phyloP scores from a whole-genome alignment of 305 asterid genomes.

The Fraxinus xanthoxyloides region DNA sequence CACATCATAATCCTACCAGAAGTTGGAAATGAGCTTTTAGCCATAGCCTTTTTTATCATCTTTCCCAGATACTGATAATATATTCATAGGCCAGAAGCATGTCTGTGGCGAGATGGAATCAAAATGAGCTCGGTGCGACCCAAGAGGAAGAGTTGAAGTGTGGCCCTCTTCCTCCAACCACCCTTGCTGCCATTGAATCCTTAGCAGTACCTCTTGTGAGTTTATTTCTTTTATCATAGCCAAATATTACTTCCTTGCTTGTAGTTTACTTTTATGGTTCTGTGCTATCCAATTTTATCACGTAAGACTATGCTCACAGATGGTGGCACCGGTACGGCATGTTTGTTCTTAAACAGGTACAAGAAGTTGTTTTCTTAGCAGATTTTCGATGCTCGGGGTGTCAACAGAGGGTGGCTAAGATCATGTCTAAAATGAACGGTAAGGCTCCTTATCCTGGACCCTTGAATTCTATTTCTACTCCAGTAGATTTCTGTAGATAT shows the following conservation, averaged over 20 bases:
- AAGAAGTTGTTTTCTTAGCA: constrained; percentile 76
- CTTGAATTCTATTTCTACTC: not conserved
- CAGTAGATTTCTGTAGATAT: not conserved
- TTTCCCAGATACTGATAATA: not conserved
- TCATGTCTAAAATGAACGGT: constrained; percentile 77
- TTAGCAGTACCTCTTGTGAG: constrained; percentile 73
- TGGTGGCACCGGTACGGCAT: not conserved
- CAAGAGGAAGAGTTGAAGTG: constrained; percentile 5
- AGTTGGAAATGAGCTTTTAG: constrained; percentile 24
- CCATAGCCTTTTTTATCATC: constrained; percentile 4
- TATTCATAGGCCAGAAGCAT: constrained; percentile 10
- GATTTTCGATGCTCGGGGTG: constrained; percentile 71
- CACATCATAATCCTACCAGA: constrained; percentile 17
- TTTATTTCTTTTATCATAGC: not conserved
- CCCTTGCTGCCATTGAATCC: constrained; percentile 76
- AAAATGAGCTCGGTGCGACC: constrained; percentile 9
- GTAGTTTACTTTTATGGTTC: not conserved
- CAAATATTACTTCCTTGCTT: not conserved
- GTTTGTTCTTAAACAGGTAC: constrained; percentile 40
- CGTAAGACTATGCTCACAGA: not conserved
- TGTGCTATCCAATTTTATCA: not conserved
- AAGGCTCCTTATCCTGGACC: not conserved
- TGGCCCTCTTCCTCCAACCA: constrained; percentile 27
- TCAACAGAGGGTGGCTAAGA: constrained; percentile 70
- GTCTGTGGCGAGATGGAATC: constrained; percentile 33